Percentiles rank a stretch among this genome's conserved stretches.
These are phyloP conservation scores for Apiotrichum montevideense DNA, from an alignment of 1,284 basidiomycete genomes.

Conservation along the genomic window DNA sequence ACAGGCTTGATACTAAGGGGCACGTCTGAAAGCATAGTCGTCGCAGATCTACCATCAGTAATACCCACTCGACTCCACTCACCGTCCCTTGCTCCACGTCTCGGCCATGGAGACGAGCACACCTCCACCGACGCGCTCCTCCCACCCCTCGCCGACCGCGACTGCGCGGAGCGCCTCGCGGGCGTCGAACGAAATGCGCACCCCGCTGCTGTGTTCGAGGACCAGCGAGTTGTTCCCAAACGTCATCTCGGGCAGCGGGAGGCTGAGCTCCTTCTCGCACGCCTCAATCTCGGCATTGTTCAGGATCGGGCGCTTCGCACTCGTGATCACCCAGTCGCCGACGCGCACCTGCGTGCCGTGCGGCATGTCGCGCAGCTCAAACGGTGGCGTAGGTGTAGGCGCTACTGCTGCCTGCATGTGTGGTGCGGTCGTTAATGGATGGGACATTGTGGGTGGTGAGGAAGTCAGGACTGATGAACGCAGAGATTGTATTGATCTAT, in stretches of 20 bases:
- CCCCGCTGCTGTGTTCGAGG: conserved; percentile 51
- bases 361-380: background rate
- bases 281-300: conserved; percentile 51
- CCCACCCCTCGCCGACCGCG: conserved; percentile 61
- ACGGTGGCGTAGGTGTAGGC: no score
- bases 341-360: conserved; percentile 33
- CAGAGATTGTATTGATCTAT: no score
- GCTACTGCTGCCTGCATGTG: no score
- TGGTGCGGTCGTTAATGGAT: no score
- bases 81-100: conserved; percentile 78
- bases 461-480: no score
- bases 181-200: conserved; percentile 65
- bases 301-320: conserved; percentile 48
- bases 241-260: conserved; percentile 94
- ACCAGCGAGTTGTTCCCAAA: conserved; percentile 80
- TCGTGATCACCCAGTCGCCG: conserved; percentile 43
- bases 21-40: conserved; percentile 43
- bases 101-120: conserved; percentile 94
- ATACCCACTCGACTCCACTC: background rate
- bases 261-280: conserved; percentile 61
- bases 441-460: no score
- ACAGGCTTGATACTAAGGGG: conserved; percentile 70
- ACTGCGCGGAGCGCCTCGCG: conserved; percentile 66
- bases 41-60: conserved; percentile 15
- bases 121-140: conserved; percentile 71